These are phyloP conservation scores for Pyrrhoderma lamaoense DNA, from an alignment of 1,284 basidiomycete genomes.

Conservation along the genomic window DNA sequence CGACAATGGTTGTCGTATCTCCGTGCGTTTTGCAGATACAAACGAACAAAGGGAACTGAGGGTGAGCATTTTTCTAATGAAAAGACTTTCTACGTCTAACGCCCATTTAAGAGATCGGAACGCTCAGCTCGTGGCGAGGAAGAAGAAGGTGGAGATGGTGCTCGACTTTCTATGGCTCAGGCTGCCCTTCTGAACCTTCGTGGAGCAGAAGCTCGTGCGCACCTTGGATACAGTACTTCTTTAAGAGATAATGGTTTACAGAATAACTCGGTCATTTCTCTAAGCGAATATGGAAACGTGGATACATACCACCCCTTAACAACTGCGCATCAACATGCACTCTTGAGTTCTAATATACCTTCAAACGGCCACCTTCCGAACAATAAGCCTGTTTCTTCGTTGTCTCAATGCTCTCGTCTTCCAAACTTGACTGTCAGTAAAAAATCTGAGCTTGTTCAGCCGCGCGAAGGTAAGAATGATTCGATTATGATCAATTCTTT, in stretches of 20 bases:
- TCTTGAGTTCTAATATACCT: neutral
- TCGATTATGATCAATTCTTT: neutral
- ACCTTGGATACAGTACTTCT: constrained; percentile 7
- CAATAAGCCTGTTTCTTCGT: no score
- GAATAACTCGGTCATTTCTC: neutral
- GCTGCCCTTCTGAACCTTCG: constrained; percentile 66
- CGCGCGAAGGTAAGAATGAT: no score
- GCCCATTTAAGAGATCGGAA: constrained; percentile 9
- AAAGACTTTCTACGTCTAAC: neutral
- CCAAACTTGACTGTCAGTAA: neutral
- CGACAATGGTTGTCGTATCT: constrained; percentile 19
- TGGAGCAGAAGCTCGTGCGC: constrained; percentile 44
- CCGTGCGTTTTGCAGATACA: constrained; percentile 21
- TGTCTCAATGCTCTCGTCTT: no score
- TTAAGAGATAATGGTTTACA: neutral
- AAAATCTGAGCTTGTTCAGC: no score
- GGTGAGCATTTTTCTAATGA: constrained; percentile 5
- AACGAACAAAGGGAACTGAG: constrained; percentile 20
- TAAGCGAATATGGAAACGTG: neutral
- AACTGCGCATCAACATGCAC: neutral
- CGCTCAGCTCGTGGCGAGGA: constrained; percentile 15
- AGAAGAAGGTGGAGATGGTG: constrained; percentile 9
- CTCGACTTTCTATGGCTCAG: constrained; percentile 63
- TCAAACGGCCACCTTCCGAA: no score
- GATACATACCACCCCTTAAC: neutral